Percentiles rank a stretch among this genome's conserved stretches.
Evolutionary conservation across 2,329 filamentous ascomycete genomes (phyloP).

Genomic region (Fusarium sp.): DNA sequence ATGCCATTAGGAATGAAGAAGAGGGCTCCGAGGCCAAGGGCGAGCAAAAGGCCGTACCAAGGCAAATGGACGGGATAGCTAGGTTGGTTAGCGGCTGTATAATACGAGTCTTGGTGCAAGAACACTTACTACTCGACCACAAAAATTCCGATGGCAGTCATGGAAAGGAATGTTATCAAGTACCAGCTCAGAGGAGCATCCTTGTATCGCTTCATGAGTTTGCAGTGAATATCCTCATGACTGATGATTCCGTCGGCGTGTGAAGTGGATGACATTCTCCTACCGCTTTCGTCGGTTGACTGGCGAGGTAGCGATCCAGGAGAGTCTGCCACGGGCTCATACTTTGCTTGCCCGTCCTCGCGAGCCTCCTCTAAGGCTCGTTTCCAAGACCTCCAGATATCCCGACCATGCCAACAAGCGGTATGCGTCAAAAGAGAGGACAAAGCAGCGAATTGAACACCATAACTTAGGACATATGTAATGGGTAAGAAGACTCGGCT

Average conservation of each 20-base stretch:
- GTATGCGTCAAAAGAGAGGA: constrained; percentile 85
- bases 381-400: constrained; percentile 83
- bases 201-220: constrained; percentile 84
- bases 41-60: constrained; percentile 86
- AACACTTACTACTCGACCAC: constrained; percentile 81
- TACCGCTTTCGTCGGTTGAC: constrained; percentile 36
- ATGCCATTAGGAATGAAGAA: constrained; percentile 93
- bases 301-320: constrained; percentile 32
- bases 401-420: constrained; percentile 83
- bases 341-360: constrained; percentile 62
- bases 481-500: constrained; percentile 88
- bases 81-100: constrained; percentile 23
- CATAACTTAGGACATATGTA: constrained; percentile 89
- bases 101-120: not conserved
- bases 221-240: constrained; percentile 84
- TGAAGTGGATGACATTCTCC: constrained; percentile 53
- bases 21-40: constrained; percentile 80
- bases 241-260: constrained; percentile 69
- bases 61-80: constrained; percentile 85
- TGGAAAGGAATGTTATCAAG: constrained; percentile 77
- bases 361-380: constrained; percentile 74
- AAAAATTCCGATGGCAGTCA: constrained; percentile 84
- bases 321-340: constrained; percentile 63
- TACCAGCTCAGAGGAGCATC: constrained; percentile 89
- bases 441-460: constrained; percentile 85